These are phyloP conservation scores for Amylostereum areolatum DNA, from an alignment of 1,284 basidiomycete species.

Conservation along the genomic window DNA sequence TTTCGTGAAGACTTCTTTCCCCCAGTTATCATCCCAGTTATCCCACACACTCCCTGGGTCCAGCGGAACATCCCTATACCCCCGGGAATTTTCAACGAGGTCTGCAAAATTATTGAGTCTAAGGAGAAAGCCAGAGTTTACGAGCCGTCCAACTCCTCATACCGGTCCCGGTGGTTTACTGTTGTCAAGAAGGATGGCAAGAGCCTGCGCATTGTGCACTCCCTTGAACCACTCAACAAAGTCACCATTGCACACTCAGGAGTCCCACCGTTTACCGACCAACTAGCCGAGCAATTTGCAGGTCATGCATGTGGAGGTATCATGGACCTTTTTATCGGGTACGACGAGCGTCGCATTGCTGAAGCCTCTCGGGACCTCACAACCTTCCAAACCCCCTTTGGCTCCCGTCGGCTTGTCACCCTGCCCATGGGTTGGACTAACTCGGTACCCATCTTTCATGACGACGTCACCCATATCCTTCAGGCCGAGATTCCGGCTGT, in stretches of 20 bases:
- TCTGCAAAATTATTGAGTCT: constrained; percentile 23
- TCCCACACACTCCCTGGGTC: constrained; percentile 26
- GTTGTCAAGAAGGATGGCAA: constrained; percentile 14
- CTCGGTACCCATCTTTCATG: constrained; percentile 27
- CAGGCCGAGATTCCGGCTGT: constrained; percentile 26
- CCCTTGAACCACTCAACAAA: constrained; percentile 15
- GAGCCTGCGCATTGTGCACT: constrained; percentile 3
- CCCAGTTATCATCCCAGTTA: constrained; percentile 15
- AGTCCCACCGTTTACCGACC: constrained; percentile 24
- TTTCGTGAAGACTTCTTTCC: constrained; percentile 19
- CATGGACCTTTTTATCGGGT: constrained; percentile 22
- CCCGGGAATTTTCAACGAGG: constrained; percentile 22
- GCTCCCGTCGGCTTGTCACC: constrained; percentile 12
- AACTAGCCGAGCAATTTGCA: constrained; percentile 25
- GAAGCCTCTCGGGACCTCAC: constrained; percentile 19
- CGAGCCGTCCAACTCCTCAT: constrained; percentile 27
- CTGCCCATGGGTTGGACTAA: constrained; percentile 34
- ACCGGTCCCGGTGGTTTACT: constrained; percentile 19
- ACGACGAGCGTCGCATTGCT: constrained; percentile 14
- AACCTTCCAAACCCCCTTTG: constrained; percentile 7
- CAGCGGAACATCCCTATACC: constrained; percentile 21
- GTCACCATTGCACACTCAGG: constrained; percentile 29
- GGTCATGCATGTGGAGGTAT: constrained; percentile 23
- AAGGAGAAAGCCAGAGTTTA: constrained; percentile 30
- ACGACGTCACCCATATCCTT: constrained; percentile 26